Percentiles rank a stretch among this genome's conserved stretches.
Evolutionary conservation across 106 monocot genomes (phyloP).

Genomic region (Xerophyta viscosa): DNA sequence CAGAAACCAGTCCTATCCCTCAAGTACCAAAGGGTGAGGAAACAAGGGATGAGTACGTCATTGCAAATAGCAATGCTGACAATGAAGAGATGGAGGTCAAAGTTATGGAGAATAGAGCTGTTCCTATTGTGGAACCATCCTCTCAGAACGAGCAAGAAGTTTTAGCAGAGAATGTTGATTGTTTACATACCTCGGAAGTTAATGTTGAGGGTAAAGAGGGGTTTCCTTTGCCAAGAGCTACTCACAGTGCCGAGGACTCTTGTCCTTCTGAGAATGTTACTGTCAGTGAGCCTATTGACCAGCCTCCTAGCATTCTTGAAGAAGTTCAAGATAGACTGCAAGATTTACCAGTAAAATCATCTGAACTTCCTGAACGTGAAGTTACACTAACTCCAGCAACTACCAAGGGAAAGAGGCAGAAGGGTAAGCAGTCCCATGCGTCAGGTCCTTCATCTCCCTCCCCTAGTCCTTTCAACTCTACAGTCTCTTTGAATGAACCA

Average conservation of each 20-base stretch:
- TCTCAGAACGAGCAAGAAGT: constrained; percentile 33
- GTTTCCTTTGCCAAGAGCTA: constrained; percentile 9
- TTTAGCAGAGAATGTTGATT: constrained; percentile 21
- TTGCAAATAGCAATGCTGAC: constrained; percentile 12
- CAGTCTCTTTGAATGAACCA: constrained; percentile 50
- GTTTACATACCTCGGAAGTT: constrained; percentile 13
- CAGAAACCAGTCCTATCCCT: constrained; percentile 26
- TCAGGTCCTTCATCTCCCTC: constrained; percentile 31
- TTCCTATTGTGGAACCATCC: constrained; percentile 15
- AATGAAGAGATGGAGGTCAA: constrained; percentile 35
- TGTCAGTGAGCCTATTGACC: constrained; percentile 18
- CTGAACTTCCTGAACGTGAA: constrained; percentile 12
- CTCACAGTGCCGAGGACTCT: constrained; percentile 21
- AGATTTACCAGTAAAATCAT: constrained; percentile 34
- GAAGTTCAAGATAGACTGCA: constrained; percentile 24
- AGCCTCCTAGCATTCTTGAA: constrained; percentile 14
- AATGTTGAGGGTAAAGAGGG: constrained; percentile 21
- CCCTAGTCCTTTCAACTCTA: constrained; percentile 35
- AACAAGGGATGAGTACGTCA: constrained; percentile 25
- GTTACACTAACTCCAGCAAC: constrained; percentile 14
- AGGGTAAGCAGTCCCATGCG: constrained; percentile 28
- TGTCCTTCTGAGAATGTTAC: constrained; percentile 14
- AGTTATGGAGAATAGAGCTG: constrained; percentile 30
- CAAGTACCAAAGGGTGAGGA: constrained; percentile 16
- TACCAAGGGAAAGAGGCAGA: constrained; percentile 46